A percentile compares a stretch with the other conserved stretches of the same genome.
Conservation (phyloP, 768 basidiomycete genomes). For the Galerina marginata region DNA sequence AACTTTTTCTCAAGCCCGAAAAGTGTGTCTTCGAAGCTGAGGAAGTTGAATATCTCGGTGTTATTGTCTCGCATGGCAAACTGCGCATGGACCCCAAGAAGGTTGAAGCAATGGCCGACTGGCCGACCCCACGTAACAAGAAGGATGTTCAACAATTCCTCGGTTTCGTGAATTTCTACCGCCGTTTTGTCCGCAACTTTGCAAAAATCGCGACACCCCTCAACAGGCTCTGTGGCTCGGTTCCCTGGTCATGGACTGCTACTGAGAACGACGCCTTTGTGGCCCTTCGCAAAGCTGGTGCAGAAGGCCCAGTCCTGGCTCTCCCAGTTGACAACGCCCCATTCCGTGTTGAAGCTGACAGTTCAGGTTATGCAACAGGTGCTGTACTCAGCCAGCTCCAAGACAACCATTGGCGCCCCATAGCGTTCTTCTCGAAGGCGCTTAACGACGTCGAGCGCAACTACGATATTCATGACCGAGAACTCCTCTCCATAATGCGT, state of each 20-base stretch:
- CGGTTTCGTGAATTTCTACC: slow-evolving; percentile 45
- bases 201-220: slow-evolving; percentile 31
- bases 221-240: slow-evolving; percentile 2
- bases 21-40: slow-evolving; percentile 41
- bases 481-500: slow-evolving; percentile 48
- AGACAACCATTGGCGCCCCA: slow-evolving; percentile 31
- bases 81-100: slow-evolving; percentile 22
- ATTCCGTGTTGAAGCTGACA: slow-evolving; percentile 32
- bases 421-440: slow-evolving; percentile 39
- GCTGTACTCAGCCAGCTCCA: slow-evolving; percentile 41
- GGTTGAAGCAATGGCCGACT: slow-evolving; percentile 31
- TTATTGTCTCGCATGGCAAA: slow-evolving; percentile 25
- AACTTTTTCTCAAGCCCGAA: slow-evolving; percentile 40
- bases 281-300: not conserved
- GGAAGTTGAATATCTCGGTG: slow-evolving; percentile 38
- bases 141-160: slow-evolving; percentile 45
- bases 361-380: slow-evolving; percentile 44
- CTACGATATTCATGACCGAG: slow-evolving; percentile 45
- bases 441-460: slow-evolving; percentile 33
- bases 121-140: slow-evolving; percentile 33
- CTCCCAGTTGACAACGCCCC: slow-evolving; percentile 9
- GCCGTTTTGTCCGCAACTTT: slow-evolving; percentile 37
- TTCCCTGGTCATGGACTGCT: slow-evolving; percentile 5
- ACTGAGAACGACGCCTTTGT: slow-evolving; percentile 3
- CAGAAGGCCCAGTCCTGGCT: not conserved